Evolutionary conservation across 2,329 filamentous ascomycete genomes (phyloP).

Genomic region (Erysiphe pulchra): DNA sequence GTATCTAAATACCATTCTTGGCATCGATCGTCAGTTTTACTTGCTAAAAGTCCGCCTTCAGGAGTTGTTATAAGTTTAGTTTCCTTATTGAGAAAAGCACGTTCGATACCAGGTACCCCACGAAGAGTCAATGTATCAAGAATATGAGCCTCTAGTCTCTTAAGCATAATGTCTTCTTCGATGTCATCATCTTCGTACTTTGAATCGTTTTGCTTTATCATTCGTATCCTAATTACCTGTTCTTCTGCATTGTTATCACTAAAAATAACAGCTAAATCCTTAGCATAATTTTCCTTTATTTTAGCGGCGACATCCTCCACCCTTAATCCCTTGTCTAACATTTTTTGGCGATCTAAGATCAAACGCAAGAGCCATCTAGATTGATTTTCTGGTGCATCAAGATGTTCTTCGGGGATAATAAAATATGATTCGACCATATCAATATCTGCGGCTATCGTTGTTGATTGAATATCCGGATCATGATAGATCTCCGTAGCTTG

Average conservation of each 20-base stretch:
- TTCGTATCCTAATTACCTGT: slow-evolving; percentile 78
- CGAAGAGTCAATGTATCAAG: slow-evolving; percentile 77
- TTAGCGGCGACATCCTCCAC: slow-evolving; percentile 75
- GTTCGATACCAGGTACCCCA: slow-evolving; percentile 67
- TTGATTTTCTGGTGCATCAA: slow-evolving; percentile 39
- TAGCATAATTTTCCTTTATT: slow-evolving; percentile 72
- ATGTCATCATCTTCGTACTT: slow-evolving; percentile 50
- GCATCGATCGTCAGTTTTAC: slow-evolving; percentile 49
- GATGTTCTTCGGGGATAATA: slow-evolving; percentile 60
- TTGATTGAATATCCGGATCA: slow-evolving; percentile 68
- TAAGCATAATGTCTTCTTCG: slow-evolving; percentile 79
- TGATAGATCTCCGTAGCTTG: slow-evolving; percentile 92
- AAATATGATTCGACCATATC: slow-evolving; percentile 97
- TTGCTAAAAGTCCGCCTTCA: slow-evolving; percentile 48
- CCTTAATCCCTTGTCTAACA: slow-evolving; percentile 79
- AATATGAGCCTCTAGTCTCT: slow-evolving; percentile 74
- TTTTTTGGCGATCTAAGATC: slow-evolving; percentile 73
- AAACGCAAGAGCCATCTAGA: slow-evolving; percentile 92
- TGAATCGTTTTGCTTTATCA: slow-evolving; percentile 41
- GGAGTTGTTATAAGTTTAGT: slow-evolving; percentile 36
- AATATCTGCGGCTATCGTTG: slow-evolving; percentile 62
- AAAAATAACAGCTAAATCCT: slow-evolving; percentile 76
- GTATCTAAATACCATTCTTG: slow-evolving; percentile 94
- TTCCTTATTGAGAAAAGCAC: slow-evolving; percentile 79
- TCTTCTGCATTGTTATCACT: slow-evolving; percentile 95